Evolutionary conservation across 192 early-diverging fungal species (phyloP).

Genomic region (Pilobolus umbonatus): DNA sequence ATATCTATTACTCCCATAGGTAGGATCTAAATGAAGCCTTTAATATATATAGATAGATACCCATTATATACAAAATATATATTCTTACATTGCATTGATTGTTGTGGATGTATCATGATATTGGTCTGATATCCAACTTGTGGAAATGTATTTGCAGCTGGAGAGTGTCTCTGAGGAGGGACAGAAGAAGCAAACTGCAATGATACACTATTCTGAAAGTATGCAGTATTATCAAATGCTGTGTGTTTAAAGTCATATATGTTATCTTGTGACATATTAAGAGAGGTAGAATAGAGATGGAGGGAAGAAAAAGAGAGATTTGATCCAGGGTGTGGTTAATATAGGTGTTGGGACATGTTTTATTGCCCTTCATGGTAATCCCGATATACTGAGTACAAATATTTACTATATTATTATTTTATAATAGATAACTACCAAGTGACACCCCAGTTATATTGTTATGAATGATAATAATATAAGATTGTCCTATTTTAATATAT

Average conservation of each 20-base stretch:
- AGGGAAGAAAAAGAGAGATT: background rate
- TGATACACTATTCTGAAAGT: background rate
- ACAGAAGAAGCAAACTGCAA: conserved; percentile 14
- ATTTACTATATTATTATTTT: too few species aligned
- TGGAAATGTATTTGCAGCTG: background rate
- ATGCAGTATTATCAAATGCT: conserved; percentile 4
- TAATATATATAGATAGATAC: background rate
- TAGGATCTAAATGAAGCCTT: background rate
- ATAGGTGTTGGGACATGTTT: too few species aligned
- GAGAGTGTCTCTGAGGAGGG: background rate
- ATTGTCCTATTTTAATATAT: too few species aligned
- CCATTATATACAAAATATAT: background rate
- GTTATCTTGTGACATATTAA: conserved; percentile 1
- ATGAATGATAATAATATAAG: too few species aligned
- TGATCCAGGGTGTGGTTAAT: too few species aligned
- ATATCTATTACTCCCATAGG: background rate
- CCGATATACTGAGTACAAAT: too few species aligned
- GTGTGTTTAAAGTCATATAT: background rate
- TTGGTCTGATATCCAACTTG: background rate
- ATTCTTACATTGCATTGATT: conserved; percentile 8
- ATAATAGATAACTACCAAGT: too few species aligned
- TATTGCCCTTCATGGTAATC: too few species aligned
- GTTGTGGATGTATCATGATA: background rate
- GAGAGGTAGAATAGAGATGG: background rate
- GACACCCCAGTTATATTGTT: too few species aligned